Evolutionary conservation across 768 basidiomycete species (phyloP).

Genomic region (Agaricus bisporus): DNA sequence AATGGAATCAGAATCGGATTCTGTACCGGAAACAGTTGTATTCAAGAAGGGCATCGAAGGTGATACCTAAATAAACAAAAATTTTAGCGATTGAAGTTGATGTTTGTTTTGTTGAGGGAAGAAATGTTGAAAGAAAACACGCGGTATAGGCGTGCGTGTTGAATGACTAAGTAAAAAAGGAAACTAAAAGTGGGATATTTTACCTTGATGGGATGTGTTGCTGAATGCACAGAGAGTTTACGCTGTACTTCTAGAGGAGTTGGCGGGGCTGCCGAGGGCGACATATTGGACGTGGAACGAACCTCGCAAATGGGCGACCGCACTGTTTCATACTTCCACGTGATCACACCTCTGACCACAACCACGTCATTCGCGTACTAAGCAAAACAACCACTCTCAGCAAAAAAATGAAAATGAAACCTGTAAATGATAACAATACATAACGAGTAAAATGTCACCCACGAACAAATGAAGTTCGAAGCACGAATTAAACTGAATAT

Average conservation of each 20-base stretch:
- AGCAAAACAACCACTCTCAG: too few species aligned
- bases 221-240: conserved; percentile 75
- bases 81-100: too few species aligned
- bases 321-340: background rate
- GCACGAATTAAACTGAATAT: too few species aligned
- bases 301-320: background rate
- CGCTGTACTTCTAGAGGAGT: conserved; percentile 83
- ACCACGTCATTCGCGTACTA: too few species aligned
- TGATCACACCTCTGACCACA: background rate
- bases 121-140: too few species aligned
- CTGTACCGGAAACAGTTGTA: conserved; percentile 58
- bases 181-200: background rate
- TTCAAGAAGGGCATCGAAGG: background rate
- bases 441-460: too few species aligned
- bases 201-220: conserved; percentile 42
- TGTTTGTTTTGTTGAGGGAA: too few species aligned
- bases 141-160: background rate
- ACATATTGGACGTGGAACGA: conserved; percentile 19
- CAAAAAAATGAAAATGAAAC: too few species aligned
- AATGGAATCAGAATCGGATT: conserved; percentile 82
- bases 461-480: too few species aligned
- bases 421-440: too few species aligned
- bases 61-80: too few species aligned
- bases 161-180: conserved; percentile 13
- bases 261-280: conserved; percentile 54